phyloP scores from a whole-genome alignment of 805 yeast genomes.

The Nakazawaea holstii region DNA sequence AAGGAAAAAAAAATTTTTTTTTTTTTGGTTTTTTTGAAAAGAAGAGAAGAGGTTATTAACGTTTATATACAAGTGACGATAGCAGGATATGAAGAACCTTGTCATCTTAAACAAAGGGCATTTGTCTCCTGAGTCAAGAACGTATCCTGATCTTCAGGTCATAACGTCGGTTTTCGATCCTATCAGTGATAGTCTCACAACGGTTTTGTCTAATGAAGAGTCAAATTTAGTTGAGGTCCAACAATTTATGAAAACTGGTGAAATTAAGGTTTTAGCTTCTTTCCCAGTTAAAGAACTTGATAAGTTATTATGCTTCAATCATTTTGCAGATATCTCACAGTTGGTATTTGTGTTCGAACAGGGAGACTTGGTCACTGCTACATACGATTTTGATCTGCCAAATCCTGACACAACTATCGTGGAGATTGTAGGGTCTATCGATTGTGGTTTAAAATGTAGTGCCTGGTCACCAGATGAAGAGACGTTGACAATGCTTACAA shows the following conservation, averaged over 20 bases:
- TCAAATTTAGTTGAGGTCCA: conserved; percentile 66
- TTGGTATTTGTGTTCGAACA: conserved; percentile 59
- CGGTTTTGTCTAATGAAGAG: conserved; percentile 51
- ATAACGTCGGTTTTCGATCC: conserved; percentile 61
- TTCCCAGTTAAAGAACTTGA: conserved; percentile 44
- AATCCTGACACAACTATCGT: conserved; percentile 52
- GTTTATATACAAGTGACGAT: background rate
- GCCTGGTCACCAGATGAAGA: conserved; percentile 93
- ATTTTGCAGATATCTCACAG: conserved; percentile 65
- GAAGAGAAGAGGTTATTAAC: background rate
- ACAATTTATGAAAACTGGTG: conserved; percentile 63
- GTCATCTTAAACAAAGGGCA: conserved; percentile 44
- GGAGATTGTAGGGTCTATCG: conserved; percentile 82
- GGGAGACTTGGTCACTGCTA: conserved; percentile 74
- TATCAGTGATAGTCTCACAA: conserved; percentile 66
- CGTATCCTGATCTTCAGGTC: conserved; percentile 62
- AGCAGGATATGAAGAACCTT: conserved; percentile 25
- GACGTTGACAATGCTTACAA: conserved; percentile 63
- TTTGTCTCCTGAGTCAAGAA: conserved; percentile 44
- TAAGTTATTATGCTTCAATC: conserved; percentile 49
- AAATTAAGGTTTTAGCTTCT: conserved; percentile 51
- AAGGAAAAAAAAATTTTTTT: no score
- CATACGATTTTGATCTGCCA: conserved; percentile 42
- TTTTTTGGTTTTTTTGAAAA: no score
- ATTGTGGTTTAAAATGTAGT: conserved; percentile 67